These are phyloP conservation scores for Fagus sylvatica DNA, from an alignment of 306 rosid genomes.

Conservation along the genomic window DNA sequence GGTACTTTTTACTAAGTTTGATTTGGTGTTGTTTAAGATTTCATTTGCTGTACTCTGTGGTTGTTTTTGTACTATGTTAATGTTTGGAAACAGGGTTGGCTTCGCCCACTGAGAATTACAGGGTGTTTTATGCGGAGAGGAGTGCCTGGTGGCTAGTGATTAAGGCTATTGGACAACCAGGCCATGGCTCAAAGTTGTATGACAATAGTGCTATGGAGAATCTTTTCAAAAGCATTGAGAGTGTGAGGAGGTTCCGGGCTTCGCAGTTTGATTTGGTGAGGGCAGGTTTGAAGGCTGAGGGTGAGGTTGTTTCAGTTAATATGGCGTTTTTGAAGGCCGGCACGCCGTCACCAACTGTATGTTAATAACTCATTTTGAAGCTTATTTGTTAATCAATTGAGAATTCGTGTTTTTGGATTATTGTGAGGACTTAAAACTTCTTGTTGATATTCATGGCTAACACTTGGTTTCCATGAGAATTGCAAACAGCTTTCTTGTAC, in stretches of 20 bases:
- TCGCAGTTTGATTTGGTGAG: constrained; percentile 82
- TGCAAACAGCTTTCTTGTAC: not conserved
- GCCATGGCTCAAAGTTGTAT: constrained; percentile 94
- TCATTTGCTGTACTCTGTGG: too few relatives aligned
- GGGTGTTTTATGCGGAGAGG: constrained; percentile 80
- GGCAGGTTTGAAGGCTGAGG: constrained; percentile 79
- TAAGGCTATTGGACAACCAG: constrained; percentile 84
- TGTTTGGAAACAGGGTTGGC: constrained; percentile 56
- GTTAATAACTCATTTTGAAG: constrained; percentile 23
- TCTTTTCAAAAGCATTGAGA: constrained; percentile 83
- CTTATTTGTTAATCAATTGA: constrained; percentile 1
- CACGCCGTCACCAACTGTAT: constrained; percentile 84
- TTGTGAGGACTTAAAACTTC: not conserved
- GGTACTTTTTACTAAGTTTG: constrained; percentile 35
- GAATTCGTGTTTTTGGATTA: not conserved
- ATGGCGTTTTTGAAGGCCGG: constrained; percentile 88
- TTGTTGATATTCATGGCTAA: not conserved
- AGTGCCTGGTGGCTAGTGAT: constrained; percentile 84
- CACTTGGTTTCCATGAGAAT: not conserved
- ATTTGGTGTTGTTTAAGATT: not conserved
- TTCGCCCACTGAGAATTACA: constrained; percentile 60
- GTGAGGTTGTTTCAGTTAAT: constrained; percentile 81
- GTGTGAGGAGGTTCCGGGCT: constrained; percentile 70
- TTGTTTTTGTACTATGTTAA: not conserved
- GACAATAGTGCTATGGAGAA: constrained; percentile 94